Conservation (phyloP, 345 rosid species). For the Durio zibethinus region DNA sequence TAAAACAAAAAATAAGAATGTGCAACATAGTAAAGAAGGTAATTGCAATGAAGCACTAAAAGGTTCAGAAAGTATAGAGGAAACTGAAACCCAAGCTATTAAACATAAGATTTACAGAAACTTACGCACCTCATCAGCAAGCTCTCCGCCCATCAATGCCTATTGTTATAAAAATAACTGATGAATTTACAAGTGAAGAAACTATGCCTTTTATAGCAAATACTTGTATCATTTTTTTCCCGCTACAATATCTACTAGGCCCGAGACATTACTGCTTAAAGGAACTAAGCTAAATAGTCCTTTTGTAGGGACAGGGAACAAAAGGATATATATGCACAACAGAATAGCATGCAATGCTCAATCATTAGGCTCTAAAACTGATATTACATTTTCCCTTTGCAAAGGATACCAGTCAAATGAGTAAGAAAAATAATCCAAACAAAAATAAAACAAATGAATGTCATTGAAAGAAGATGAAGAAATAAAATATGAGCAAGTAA, state of each 20-base stretch:
- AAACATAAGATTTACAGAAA: background rate
- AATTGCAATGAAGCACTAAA: background rate
- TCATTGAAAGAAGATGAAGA: background rate
- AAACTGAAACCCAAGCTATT: background rate
- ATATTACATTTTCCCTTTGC: background rate
- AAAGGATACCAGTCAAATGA: background rate
- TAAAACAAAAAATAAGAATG: background rate
- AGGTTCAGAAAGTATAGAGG: background rate
- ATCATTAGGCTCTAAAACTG: background rate
- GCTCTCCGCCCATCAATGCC: background rate
- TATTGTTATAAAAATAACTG: background rate
- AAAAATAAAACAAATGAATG: background rate
- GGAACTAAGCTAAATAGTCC: background rate
- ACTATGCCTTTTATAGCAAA: background rate
- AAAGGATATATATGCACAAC: background rate
- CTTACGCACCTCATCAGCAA: background rate
- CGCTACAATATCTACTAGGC: background rate
- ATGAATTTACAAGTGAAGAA: background rate
- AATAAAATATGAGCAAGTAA: slow-evolving; percentile 9
- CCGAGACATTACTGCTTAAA: background rate
- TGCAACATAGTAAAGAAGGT: background rate
- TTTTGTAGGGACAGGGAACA: background rate
- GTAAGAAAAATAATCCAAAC: background rate
- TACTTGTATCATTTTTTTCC: background rate
- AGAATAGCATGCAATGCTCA: background rate